Percentiles rank a stretch among this genome's conserved stretches.
Conservation (phyloP, 495 filamentous ascomycete species). For the Pyrenula aspistea region DNA sequence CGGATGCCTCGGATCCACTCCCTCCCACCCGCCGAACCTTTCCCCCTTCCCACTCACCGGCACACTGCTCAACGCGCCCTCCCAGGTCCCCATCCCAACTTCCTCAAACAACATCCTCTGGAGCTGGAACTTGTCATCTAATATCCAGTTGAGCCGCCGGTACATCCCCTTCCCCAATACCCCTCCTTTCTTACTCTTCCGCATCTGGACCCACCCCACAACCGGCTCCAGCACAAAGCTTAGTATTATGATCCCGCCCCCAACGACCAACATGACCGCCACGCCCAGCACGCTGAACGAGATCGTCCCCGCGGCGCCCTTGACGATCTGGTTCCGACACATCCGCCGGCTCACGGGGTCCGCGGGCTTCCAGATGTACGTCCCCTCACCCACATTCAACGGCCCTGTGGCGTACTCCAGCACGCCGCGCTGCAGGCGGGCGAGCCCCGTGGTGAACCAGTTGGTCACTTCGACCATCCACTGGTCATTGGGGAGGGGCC, state of each 20-base stretch:
- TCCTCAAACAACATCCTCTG: constrained; percentile 16
- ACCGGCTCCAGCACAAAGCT: constrained; percentile 7
- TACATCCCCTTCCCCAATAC: constrained; percentile 3
- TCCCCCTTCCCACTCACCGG: neutral
- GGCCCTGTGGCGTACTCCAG: constrained; percentile 8
- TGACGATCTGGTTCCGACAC: neutral
- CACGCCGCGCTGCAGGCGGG: constrained; percentile 3
- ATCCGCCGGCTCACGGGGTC: neutral
- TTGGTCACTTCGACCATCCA: constrained; percentile 16
- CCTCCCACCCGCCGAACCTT: neutral
- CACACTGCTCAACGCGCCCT: neutral
- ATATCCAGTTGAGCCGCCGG: constrained; percentile 10
- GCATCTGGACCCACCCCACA: constrained; percentile 4
- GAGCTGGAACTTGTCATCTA: constrained; percentile 14
- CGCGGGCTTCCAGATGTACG: neutral
- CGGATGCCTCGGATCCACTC: neutral
- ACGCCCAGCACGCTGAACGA: constrained; percentile 2
- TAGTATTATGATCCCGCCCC: constrained; percentile 12
- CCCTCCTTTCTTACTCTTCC: neutral
- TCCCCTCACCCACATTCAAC: neutral
- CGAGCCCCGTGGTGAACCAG: constrained; percentile 8
- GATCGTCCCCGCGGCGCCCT: neutral
- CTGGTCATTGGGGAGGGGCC: constrained; percentile 13
- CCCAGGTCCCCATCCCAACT: constrained; percentile 7
- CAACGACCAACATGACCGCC: constrained; percentile 13